Conservation (phyloP, 345 rosid species). For the Hibiscus mutabilis region DNA sequence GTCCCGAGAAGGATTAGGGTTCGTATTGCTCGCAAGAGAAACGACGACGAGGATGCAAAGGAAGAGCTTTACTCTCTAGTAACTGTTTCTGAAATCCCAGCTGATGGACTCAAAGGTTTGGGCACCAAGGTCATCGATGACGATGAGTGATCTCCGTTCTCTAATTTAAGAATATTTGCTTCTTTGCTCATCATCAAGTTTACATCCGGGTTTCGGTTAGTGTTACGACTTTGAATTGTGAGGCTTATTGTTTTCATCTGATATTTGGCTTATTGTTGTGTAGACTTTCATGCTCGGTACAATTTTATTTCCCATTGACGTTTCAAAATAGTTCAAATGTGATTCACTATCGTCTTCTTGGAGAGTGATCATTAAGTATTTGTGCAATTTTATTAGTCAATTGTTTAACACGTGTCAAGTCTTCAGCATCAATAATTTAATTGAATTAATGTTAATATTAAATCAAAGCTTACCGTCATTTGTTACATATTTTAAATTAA, state of each 20-base stretch:
- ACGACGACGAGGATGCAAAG: conserved; percentile 64
- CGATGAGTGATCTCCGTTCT: conserved; percentile 20
- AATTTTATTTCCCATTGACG: too few relatives aligned
- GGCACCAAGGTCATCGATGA: conserved; percentile 60
- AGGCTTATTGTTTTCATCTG: neutral
- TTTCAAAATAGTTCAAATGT: too few relatives aligned
- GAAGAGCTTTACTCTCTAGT: conserved; percentile 62
- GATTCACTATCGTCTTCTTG: too few relatives aligned
- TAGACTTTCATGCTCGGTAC: neutral
- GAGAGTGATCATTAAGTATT: too few relatives aligned
- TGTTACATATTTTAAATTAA: too few relatives aligned
- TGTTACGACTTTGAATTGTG: neutral
- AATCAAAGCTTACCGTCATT: too few relatives aligned
- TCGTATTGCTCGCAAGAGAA: conserved; percentile 55
- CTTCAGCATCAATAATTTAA: too few relatives aligned
- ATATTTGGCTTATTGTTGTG: neutral
- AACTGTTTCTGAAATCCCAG: conserved; percentile 46
- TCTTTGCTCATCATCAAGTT: neutral
- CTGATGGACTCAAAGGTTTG: conserved; percentile 46
- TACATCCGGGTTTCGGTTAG: neutral
- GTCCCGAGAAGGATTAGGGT: conserved; percentile 59
- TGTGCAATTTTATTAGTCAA: too few relatives aligned
- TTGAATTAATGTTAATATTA: too few relatives aligned
- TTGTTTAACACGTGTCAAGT: too few relatives aligned
- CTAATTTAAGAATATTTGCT: neutral